Evolutionary conservation across 148 eudicot species (phyloP).

Genomic region (Dysphania ambrosioides): DNA sequence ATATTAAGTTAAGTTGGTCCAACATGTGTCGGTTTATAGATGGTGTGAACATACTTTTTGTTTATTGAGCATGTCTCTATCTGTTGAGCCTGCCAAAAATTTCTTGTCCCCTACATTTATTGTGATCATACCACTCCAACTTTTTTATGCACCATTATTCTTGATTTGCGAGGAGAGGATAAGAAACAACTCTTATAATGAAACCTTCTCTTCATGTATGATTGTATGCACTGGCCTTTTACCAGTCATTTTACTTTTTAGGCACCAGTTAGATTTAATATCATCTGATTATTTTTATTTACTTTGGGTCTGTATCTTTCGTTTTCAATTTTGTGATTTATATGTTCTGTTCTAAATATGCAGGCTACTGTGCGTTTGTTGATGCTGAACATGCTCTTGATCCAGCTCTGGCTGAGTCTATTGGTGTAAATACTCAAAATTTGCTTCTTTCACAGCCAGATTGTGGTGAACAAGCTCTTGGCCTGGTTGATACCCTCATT

Average conservation of each 20-base stretch:
- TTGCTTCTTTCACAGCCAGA: constrained; percentile 97
- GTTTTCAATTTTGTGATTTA: not conserved
- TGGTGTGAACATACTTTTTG: not conserved
- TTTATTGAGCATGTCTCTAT: too few species aligned
- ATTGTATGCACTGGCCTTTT: not conserved
- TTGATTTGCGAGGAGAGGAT: not conserved
- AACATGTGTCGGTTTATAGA: not conserved
- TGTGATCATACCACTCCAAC: not conserved
- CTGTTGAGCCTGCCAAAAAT: not conserved
- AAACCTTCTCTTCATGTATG: not conserved
- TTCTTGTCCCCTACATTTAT: not conserved
- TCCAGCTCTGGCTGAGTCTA: constrained; percentile 76
- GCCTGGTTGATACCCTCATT: constrained; percentile 91
- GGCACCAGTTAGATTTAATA: not conserved
- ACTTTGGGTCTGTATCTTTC: not conserved
- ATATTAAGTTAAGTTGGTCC: not conserved
- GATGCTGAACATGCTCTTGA: constrained; percentile 99
- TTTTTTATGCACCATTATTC: not conserved
- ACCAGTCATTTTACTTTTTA: not conserved
- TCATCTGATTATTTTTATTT: not conserved
- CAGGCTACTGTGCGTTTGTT: constrained; percentile 90
- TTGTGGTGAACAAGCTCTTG: constrained; percentile 98
- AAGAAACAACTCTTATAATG: not conserved
- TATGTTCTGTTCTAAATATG: constrained; percentile 12
- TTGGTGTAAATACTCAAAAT: constrained; percentile 83